Conservation (phyloP, 2,329 filamentous ascomycete genomes). For the Pseudogymnoascus sp. region DNA sequence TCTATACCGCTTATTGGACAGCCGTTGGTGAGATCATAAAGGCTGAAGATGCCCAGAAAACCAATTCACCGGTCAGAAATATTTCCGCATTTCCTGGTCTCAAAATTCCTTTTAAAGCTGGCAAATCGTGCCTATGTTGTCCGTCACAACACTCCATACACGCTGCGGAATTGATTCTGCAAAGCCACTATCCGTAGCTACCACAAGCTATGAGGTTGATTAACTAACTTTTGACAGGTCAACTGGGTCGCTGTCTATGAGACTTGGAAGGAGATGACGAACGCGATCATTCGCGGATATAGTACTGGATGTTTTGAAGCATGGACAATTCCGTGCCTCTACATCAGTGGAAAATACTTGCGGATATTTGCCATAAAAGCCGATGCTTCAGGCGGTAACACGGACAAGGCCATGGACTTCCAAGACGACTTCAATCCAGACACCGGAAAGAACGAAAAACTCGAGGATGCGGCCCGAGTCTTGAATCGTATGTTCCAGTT, state of each 20-base stretch:
- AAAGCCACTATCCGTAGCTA: background rate
- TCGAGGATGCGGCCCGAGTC: conserved; percentile 84
- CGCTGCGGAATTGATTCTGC: background rate
- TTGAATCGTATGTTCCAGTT: conserved; percentile 88
- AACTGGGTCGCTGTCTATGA: conserved; percentile 74
- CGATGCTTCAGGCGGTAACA: conserved; percentile 53
- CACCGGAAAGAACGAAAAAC: conserved; percentile 67
- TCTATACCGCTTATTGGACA: conserved; percentile 79
- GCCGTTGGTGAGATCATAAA: conserved; percentile 65
- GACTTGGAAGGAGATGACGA: conserved; percentile 77
- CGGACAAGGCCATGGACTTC: conserved; percentile 42
- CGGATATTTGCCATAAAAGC: conserved; percentile 84
- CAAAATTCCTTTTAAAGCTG: background rate
- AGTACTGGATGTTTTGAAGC: conserved; percentile 66
- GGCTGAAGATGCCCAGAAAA: conserved; percentile 43
- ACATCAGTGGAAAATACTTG: conserved; percentile 77
- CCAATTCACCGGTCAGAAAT: conserved; percentile 22
- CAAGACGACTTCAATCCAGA: conserved; percentile 78
- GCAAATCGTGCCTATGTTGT: background rate
- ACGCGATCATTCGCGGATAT: conserved; percentile 71
- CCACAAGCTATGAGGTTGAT: background rate
- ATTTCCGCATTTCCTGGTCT: background rate
- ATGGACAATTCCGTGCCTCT: conserved; percentile 90
- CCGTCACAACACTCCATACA: background rate
- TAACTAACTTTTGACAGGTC: background rate